Evolutionary conservation across 225 moss, liverwort and hornwort genomes (phyloP).

Genomic region (Marchantia polymorpha): DNA sequence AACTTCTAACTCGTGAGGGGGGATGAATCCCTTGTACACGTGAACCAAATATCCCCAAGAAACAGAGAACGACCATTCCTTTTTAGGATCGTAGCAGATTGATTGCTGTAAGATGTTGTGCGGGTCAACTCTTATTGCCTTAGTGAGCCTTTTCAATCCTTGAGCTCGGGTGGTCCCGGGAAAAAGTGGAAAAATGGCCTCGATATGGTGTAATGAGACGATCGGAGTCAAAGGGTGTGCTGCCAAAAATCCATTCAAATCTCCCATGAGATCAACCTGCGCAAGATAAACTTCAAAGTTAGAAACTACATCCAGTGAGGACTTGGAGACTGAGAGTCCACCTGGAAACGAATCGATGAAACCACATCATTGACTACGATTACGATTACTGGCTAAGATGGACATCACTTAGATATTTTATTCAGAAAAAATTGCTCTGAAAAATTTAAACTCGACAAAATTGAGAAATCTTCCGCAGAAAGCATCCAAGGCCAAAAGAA

Average conservation of each 20-base stretch:
- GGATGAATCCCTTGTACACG: conserved; percentile 58
- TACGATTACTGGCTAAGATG: no score
- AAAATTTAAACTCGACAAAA: no score
- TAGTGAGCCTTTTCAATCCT: conserved; percentile 52
- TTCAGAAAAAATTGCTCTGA: no score
- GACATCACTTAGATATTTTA: no score
- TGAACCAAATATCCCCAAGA: conserved; percentile 72
- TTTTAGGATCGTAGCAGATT: conserved; percentile 54
- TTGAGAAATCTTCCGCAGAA: no score
- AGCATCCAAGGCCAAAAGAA: no score
- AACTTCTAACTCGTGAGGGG: conserved; percentile 67
- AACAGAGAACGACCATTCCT: conserved; percentile 69
- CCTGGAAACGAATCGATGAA: no score
- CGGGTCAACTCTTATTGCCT: conserved; percentile 62
- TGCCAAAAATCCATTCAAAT: conserved; percentile 62
- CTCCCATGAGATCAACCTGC: conserved; percentile 80
- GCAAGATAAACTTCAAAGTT: background rate
- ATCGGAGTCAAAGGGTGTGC: conserved; percentile 79
- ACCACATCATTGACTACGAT: no score
- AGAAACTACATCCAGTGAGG: background rate
- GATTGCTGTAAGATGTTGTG: conserved; percentile 78
- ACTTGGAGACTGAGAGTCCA: no score
- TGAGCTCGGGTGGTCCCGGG: conserved; percentile 47
- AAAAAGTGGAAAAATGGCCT: conserved; percentile 67
- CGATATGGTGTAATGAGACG: conserved; percentile 79